Evolutionary conservation across 2,329 filamentous ascomycete genomes (phyloP), one percentile per base, ranked within the genome.

Genomic region (Pleoardoris graminearum): DNA sequence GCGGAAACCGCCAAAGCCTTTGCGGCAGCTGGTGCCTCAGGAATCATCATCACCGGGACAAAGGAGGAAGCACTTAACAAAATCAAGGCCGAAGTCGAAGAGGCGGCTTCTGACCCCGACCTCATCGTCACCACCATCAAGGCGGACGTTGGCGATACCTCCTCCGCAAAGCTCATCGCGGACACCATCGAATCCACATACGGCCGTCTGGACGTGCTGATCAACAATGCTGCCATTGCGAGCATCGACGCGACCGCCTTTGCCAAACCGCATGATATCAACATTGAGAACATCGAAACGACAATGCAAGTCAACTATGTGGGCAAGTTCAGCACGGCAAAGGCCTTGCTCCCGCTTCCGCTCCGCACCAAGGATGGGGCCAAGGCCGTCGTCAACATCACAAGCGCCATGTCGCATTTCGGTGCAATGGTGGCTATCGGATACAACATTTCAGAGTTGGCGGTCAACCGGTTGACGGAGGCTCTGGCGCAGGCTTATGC

Each of bases 11-110:
- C 55, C 1, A 42, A 59, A 27, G 32, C 48, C 1, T 61, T 56
- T 27, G 59, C 53, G 17, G 16, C 32, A 21, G 58, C 58, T n/a
- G 58, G 58, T 14, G 59, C 58, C 4, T 48, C 41, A 22, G 49
- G 54, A 4, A 39, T 61, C 11, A 35, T 39, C 19, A 47, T 61
- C 11, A 55, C 55, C 17, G 51, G 47, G 10, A 50, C 47, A 14
- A 1, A 39, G 4, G 30, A 14, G 14, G 37, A 41, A 21, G 23
- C 37, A 3, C 47, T 50, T 11, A 4, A 21, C 8, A 21, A 22
- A 6, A 45, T 27, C 27, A 45, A 45, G 29, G 21, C 8, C 7
- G 27, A 45, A 12, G 21, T 45, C 4, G 42, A 45, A 27, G 30
- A n/a, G 5, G 5, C 33, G 5, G 6, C 42, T 25, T 23, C 42